Evolutionary conservation across 257 asterid genomes (phyloP).

Genomic region (Nicotiana undulata): DNA sequence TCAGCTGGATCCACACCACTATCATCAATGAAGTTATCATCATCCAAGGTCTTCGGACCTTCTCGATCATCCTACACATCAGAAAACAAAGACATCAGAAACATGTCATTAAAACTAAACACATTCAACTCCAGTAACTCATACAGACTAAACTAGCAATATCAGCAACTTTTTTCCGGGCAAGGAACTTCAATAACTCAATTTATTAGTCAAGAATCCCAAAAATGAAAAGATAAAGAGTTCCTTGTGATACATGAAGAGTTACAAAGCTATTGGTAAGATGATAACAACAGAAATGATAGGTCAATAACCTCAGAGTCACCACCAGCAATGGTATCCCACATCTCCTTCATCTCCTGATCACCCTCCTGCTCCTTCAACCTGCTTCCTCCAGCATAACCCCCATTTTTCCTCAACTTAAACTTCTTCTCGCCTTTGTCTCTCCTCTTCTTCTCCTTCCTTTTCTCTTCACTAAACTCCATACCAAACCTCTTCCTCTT

Average conservation of each 20-base stretch:
- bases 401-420: conserved; percentile 37
- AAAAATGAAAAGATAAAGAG: neutral
- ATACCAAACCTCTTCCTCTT: conserved; percentile 49
- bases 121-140: neutral
- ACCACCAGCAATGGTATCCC: conserved; percentile 82
- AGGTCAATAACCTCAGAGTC: conserved; percentile 35
- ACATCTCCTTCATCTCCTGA: conserved; percentile 91
- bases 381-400: conserved; percentile 45
- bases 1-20: conserved; percentile 71
- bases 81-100: conserved; percentile 5
- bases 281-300: neutral
- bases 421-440: conserved; percentile 48
- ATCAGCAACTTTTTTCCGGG: neutral
- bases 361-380: conserved; percentile 63
- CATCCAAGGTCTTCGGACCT: conserved; percentile 53
- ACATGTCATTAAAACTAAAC: neutral
- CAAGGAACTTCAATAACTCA: neutral
- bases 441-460: conserved; percentile 36
- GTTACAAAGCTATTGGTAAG: conserved; percentile 4
- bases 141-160: neutral
- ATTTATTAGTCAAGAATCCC: neutral
- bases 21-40: conserved; percentile 87
- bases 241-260: neutral
- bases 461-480: conserved; percentile 33
- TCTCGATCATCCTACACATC: conserved; percentile 61